Conservation (phyloP, 2,329 filamentous ascomycete species). For the Talaromyces sp. region DNA sequence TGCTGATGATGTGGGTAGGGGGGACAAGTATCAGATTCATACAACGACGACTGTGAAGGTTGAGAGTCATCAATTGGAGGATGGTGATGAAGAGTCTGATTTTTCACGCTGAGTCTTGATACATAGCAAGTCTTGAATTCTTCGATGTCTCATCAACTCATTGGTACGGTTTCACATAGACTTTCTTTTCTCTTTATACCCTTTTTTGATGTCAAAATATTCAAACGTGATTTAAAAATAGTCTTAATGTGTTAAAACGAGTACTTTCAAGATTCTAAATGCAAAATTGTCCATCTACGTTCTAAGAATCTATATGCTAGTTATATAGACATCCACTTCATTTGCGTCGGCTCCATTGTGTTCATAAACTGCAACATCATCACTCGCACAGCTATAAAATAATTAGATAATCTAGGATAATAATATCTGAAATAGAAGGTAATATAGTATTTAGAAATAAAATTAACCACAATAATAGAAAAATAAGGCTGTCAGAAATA, state of each 20-base stretch:
- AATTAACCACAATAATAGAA: too few relatives aligned
- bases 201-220: background rate
- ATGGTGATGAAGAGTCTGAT: background rate
- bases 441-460: too few relatives aligned
- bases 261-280: too few relatives aligned
- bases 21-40: constrained; percentile 14
- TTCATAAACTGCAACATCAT: too few relatives aligned
- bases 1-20: background rate
- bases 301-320: too few relatives aligned
- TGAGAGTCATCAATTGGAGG: constrained; percentile 16
- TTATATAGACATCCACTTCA: too few relatives aligned
- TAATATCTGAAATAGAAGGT: too few relatives aligned
- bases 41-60: constrained; percentile 20
- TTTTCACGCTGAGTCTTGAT: background rate
- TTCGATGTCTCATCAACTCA: background rate
- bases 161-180: background rate
- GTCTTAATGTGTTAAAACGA: background rate
- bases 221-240: background rate
- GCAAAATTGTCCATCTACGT: too few relatives aligned
- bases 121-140: background rate
- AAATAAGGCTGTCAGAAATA: too few relatives aligned
- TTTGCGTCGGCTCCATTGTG: too few relatives aligned
- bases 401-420: too few relatives aligned
- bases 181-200: background rate
- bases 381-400: too few relatives aligned